Evolutionary conservation across 2,329 filamentous ascomycete species (phyloP).

Genomic region (Fusarium sp.): DNA sequence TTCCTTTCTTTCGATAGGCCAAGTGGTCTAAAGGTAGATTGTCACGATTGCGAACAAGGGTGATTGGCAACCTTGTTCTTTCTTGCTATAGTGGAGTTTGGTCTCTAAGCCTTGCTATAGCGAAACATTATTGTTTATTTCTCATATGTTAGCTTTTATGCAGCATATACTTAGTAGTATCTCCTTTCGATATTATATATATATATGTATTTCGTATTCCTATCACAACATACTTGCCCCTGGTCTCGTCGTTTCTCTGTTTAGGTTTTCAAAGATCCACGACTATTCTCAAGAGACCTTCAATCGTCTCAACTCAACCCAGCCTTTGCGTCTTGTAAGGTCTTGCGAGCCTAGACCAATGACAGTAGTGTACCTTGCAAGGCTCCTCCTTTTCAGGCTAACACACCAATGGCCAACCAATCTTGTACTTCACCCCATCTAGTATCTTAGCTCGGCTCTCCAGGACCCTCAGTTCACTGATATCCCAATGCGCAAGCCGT

Average conservation of each 20-base stretch:
- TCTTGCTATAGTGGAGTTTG: not conserved
- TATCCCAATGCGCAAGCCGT: conserved; percentile 10
- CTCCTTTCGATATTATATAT: too few species aligned
- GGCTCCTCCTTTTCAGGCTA: not conserved
- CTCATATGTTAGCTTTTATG: not conserved
- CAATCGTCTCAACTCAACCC: not conserved
- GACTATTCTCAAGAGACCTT: not conserved
- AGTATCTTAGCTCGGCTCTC: not conserved
- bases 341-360: not conserved
- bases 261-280: not conserved
- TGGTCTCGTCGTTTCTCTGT: not conserved
- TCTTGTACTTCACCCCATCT: not conserved
- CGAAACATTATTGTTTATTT: not conserved
- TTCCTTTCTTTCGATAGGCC: not conserved
- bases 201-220: too few species aligned
- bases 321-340: not conserved
- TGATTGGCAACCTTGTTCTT: not conserved
- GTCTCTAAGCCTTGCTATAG: not conserved
- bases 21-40: not conserved
- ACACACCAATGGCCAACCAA: too few species aligned
- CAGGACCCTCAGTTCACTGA: not conserved
- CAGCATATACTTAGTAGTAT: rapidly evolving
- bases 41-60: not conserved
- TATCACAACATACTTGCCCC: rapidly evolving
- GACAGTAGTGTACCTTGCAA: not conserved